Percentiles rank a stretch among this genome's conserved stretches.
Evolutionary conservation across 257 asterid genomes (phyloP).

Genomic region (Coffea canephora): DNA sequence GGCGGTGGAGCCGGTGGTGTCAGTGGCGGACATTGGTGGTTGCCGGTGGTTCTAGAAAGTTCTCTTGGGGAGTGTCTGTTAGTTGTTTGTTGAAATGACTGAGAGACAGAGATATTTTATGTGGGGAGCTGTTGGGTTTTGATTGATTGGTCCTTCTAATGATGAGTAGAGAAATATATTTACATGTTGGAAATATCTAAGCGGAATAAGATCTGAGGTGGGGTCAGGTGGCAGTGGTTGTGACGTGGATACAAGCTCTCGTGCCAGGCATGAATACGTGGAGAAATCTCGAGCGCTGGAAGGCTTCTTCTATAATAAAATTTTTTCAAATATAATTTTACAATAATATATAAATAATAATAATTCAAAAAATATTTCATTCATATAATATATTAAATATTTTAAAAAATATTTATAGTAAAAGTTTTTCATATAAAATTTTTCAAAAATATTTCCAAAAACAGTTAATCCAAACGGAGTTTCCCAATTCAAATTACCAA

Average conservation of each 20-base stretch:
- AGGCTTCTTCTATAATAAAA: no score
- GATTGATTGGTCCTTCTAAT: conserved; percentile 15
- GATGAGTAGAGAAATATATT: conserved; percentile 11
- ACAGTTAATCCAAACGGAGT: no score
- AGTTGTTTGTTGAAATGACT: not conserved
- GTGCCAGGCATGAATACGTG: conserved; percentile 17
- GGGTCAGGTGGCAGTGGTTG: not conserved
- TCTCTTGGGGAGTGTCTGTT: not conserved
- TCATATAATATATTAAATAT: no score
- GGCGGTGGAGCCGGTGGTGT: conserved; percentile 32
- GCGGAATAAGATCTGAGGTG: conserved; percentile 22
- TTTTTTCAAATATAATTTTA: no score
- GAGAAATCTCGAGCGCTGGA: not conserved
- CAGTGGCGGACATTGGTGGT: conserved; percentile 14
- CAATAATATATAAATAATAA: no score
- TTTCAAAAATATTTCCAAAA: no score
- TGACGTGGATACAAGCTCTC: conserved; percentile 7
- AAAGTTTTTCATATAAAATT: no score
- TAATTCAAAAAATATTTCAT: no score
- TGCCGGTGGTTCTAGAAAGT: conserved; percentile 21
- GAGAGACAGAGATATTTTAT: conserved; percentile 30
- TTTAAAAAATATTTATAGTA: no score
- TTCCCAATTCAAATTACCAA: no score
- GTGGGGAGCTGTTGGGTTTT: not conserved
- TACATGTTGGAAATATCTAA: conserved; percentile 24